Evolutionary conservation across 2,329 filamentous ascomycete species (phyloP).

Genomic region (Aspergillus oerlinghausenensis): DNA sequence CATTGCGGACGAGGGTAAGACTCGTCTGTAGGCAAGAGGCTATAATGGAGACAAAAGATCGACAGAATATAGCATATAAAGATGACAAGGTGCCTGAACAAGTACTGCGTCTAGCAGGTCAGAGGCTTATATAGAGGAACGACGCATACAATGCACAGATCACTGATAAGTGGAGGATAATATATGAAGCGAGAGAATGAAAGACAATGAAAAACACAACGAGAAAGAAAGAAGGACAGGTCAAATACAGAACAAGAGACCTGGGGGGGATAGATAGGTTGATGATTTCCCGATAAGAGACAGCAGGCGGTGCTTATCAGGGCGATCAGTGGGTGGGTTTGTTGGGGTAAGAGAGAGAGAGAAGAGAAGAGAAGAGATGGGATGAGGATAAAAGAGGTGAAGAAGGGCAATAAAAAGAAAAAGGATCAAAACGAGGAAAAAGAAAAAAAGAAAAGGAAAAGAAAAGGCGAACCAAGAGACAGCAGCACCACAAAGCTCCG

Average conservation of each 20-base stretch:
- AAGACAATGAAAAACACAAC: constrained; percentile 2
- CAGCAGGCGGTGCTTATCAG: neutral
- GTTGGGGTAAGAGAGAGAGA: constrained; percentile 2
- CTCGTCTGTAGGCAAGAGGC: neutral
- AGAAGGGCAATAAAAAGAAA: constrained; percentile 3
- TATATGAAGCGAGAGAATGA: constrained; percentile 8
- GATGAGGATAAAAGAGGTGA: neutral
- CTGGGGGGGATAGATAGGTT: neutral
- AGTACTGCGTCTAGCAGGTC: neutral
- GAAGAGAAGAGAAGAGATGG: constrained; percentile 3
- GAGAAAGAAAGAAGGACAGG: neutral
- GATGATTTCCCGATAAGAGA: neutral
- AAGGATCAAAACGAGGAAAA: constrained; percentile 7
- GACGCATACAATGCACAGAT: neutral
- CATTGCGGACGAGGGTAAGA: constrained; percentile 7
- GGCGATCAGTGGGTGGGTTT: neutral
- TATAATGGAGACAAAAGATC: neutral
- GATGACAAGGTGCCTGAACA: neutral
- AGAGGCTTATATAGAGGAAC: neutral
- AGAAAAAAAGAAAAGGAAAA: constrained; percentile 1
- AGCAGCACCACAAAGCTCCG: neutral
- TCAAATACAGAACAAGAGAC: neutral
- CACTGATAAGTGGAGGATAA: constrained; percentile 7
- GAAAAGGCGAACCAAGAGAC: constrained; percentile 10
- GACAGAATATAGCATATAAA: neutral